Conservation (phyloP, 345 rosid genomes). For the Geranium brycei region DNA sequence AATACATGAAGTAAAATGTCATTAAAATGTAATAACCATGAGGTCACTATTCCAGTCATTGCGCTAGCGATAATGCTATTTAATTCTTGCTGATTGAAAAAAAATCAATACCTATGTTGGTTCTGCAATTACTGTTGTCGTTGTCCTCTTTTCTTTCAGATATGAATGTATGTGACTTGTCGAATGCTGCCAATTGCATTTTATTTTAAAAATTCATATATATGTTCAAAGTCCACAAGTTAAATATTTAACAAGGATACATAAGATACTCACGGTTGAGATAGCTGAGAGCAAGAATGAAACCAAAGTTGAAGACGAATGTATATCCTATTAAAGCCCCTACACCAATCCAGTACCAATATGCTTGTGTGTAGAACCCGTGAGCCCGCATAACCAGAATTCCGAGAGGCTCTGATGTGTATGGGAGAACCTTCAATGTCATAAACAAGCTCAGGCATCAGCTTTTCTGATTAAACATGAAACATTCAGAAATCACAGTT, state of each 20-base stretch:
- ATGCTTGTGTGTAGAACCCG: conserved; percentile 25
- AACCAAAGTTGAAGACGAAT: conserved; percentile 27
- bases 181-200: conserved; percentile 35
- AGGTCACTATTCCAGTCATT: too few relatives aligned
- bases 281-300: conserved; percentile 24
- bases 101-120: background rate
- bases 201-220: background rate
- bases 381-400: conserved; percentile 26
- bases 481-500: too few relatives aligned
- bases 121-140: conserved; percentile 1
- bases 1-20: background rate
- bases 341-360: conserved; percentile 46
- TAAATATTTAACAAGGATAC: background rate
- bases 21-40: too few relatives aligned
- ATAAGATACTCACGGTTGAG: conserved; percentile 25
- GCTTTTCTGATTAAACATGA: background rate
- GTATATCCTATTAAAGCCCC: conserved; percentile 25
- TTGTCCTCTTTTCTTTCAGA: conserved; percentile 18
- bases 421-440: background rate
- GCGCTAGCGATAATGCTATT: too few relatives aligned
- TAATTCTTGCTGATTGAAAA: background rate
- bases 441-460: background rate
- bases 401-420: conserved; percentile 26
- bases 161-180: conserved; percentile 33
- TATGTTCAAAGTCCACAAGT: background rate